Evolutionary conservation across 2,329 filamentous ascomycete genomes (phyloP).

Genomic region (Trichophyton equinum): DNA sequence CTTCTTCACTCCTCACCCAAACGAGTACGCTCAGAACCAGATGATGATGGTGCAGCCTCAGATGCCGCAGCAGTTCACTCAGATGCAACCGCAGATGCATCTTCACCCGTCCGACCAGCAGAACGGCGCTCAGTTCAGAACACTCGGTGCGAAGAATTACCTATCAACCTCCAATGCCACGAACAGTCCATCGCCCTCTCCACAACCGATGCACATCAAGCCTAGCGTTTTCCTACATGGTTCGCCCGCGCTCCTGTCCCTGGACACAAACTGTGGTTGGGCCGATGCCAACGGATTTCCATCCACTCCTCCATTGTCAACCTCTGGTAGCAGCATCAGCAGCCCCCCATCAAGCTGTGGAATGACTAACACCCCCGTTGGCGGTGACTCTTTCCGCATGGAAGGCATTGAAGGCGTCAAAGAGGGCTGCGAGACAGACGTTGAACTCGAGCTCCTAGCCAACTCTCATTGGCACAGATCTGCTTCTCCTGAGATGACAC

Average conservation of each 20-base stretch:
- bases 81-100: constrained; percentile 6
- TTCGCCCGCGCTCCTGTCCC: constrained; percentile 42
- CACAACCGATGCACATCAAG: constrained; percentile 61
- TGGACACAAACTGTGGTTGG: constrained; percentile 63
- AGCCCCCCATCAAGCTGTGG: constrained; percentile 69
- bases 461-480: constrained; percentile 63
- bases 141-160: neutral
- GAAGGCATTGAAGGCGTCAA: constrained; percentile 57
- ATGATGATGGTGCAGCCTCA: constrained; percentile 11
- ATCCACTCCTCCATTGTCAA: constrained; percentile 75
- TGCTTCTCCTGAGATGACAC: constrained; percentile 75
- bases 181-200: constrained; percentile 53
- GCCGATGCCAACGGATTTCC: constrained; percentile 59
- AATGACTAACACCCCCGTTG: constrained; percentile 68
- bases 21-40: constrained; percentile 24
- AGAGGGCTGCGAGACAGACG: constrained; percentile 57
- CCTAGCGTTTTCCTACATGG: constrained; percentile 56
- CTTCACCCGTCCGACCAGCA: constrained; percentile 8
- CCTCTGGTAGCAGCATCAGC: constrained; percentile 70
- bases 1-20: constrained; percentile 57
- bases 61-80: constrained; percentile 17
- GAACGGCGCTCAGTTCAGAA: constrained; percentile 17
- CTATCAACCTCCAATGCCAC: neutral
- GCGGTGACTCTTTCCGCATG: constrained; percentile 62
- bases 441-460: constrained; percentile 59